phyloP scores from a whole-genome alignment of 305 asterid genomes.

The Caryopteris hybrid region DNA sequence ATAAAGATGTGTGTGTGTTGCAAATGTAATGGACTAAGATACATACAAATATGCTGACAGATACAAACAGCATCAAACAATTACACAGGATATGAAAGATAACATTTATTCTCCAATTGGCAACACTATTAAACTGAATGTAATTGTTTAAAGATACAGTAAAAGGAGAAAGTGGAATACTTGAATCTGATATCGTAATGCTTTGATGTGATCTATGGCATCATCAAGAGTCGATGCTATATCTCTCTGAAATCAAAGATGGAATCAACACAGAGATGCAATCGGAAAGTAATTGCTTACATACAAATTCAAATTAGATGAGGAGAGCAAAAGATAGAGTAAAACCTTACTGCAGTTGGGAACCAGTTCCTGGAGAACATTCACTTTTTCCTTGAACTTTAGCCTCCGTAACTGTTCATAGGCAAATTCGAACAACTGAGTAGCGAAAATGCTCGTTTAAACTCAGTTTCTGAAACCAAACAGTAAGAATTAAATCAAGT shows the following conservation, averaged over 20 bases:
- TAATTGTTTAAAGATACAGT: background rate
- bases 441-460: background rate
- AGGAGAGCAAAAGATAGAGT: too few species aligned
- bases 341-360: slow-evolving; percentile 31
- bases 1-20: background rate
- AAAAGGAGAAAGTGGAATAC: background rate
- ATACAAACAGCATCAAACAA: too few species aligned
- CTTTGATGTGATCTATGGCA: slow-evolving; percentile 23
- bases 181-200: slow-evolving; percentile 23
- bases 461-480: background rate
- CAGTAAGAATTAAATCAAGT: too few species aligned
- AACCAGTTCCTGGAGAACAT: slow-evolving; percentile 25
- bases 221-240: slow-evolving; percentile 34
- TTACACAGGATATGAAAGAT: too few species aligned
- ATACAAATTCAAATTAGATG: too few species aligned
- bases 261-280: too few species aligned
- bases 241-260: slow-evolving; percentile 19
- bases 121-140: too few species aligned
- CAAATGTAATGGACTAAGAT: background rate
- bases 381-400: slow-evolving; percentile 17
- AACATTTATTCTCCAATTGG: too few species aligned
- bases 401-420: slow-evolving; percentile 19
- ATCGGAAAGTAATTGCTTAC: too few species aligned
- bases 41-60: too few species aligned
- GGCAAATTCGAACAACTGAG: background rate